Base-by-base conservation (phyloP, 345 rosid species). In the Arabis hirsuta region DNA sequence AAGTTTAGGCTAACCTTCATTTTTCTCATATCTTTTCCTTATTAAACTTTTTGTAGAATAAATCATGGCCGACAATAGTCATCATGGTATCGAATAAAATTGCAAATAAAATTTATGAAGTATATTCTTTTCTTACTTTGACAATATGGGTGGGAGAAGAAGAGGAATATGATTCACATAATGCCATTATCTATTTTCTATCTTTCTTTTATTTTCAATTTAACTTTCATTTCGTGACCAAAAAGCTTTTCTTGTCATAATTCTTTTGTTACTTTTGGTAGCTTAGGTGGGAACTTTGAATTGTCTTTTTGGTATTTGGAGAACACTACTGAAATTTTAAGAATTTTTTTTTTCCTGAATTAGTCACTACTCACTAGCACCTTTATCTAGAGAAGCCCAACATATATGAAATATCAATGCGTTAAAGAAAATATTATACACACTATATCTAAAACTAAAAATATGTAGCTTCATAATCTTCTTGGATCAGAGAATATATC, bases 1-100 rank as follows among this genome's bases (percentile, higher is more conserved):
- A 74, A 51, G 44, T 56, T 65, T 57, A 52, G 26, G 34, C 9
- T 58, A 43, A 51, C 31, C 42, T 74, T 59, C 68, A 67, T 42
- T 51, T 26, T 63, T 48, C 24, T 48, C 53, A 24, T 29, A 29
- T 9, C 2, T 13, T 42, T 22, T 29, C n/a, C 53, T 67, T 22
- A 32, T 26, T 60, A 14, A 24, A 52, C 2, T n/a, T 34, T n/a
- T 34, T 74, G 62, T 27, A n/a, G 34, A 67, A 67, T 41, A 52
- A 60, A 67, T 32, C 73, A 60, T 74, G 78, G 73, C 73, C 73
- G 73, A 74, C 73, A 67, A 52, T 47, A 5, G 42, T 60, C 73
- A 74, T 74, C 63, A 74, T 67, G 56, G 73, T 67, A 73, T 73
- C 77, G 59, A 73, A 52, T 67, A 42, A 59, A 59, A 22, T 50